Conservation (phyloP, 371 early-diverging fungal species). For the Mucor racemosus region DNA sequence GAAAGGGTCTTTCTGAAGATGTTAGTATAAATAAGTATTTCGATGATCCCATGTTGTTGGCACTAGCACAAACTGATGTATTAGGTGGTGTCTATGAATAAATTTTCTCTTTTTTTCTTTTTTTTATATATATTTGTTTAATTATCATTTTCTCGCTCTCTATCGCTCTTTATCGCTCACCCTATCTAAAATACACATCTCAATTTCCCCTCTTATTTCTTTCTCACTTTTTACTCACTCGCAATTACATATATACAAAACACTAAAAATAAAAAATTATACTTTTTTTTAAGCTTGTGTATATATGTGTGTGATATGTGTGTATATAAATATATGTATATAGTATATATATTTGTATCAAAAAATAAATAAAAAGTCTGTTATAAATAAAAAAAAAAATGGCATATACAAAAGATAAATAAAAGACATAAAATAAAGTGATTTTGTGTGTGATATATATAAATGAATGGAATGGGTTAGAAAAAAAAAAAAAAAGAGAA, state of each 20-base stretch:
- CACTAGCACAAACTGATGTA: conserved; percentile 63
- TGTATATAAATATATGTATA: background rate
- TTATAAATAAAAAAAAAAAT: background rate
- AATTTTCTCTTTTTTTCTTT: background rate
- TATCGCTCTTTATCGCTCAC: conserved; percentile 1
- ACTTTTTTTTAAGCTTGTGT: background rate
- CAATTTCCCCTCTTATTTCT: background rate
- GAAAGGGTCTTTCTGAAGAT: conserved; percentile 93
- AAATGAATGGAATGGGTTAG: background rate
- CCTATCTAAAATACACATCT: conserved; percentile 5
- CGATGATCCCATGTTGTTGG: conserved; percentile 87
- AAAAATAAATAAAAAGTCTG: background rate
- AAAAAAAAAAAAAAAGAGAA: background rate
- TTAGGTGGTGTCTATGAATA: conserved; percentile 36
- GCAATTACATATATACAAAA: conserved; percentile 9
- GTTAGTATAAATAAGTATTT: conserved; percentile 94
- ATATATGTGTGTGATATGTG: background rate
- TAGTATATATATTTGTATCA: conserved; percentile 3
- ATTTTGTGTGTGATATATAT: conserved; percentile 12
- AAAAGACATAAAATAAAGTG: background rate
- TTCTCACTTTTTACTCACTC: background rate
- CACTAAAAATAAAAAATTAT: background rate
- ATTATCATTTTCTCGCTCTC: conserved; percentile 7
- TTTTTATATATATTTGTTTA: conserved; percentile 7
- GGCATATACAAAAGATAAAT: background rate